Conservation (phyloP, 164 flowering plant species). For the Piper betle region DNA sequence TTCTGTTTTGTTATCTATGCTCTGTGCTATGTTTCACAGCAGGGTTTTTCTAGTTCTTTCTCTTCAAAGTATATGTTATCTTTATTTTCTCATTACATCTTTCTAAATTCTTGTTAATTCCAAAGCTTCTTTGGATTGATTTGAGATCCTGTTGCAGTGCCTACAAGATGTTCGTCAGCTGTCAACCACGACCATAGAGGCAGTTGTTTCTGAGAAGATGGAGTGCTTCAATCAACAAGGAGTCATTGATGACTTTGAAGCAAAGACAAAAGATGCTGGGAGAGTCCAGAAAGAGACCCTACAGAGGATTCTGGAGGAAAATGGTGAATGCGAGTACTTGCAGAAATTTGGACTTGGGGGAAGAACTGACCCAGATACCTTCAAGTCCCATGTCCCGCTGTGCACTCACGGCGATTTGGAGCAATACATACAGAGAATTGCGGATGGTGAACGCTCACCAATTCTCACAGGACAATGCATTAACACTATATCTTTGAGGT, state of each 20-base stretch:
- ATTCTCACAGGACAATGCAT: slow-evolving; percentile 74
- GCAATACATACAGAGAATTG: slow-evolving; percentile 56
- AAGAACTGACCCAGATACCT: slow-evolving; percentile 63
- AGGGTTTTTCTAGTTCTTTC: too few species aligned
- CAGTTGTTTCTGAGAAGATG: background rate
- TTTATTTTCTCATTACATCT: too few species aligned
- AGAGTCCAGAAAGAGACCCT: slow-evolving; percentile 65
- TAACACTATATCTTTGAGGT: slow-evolving; percentile 69
- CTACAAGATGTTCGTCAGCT: background rate
- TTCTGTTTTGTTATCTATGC: too few species aligned
- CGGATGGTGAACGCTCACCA: slow-evolving; percentile 55
- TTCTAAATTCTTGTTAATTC: too few species aligned
- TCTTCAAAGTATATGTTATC: too few species aligned
- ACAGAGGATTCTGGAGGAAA: slow-evolving; percentile 54
- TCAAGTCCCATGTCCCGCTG: slow-evolving; percentile 58
- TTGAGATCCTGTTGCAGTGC: too few species aligned
- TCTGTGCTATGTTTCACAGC: too few species aligned
- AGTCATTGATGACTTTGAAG: slow-evolving; percentile 72
- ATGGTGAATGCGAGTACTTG: slow-evolving; percentile 57
- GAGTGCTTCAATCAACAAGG: slow-evolving; percentile 17
- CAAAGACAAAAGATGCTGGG: slow-evolving; percentile 47
- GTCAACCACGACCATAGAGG: background rate
- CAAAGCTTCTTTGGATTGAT: too few species aligned
- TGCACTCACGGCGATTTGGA: slow-evolving; percentile 62
- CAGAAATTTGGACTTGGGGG: slow-evolving; percentile 56